These are phyloP conservation scores for Starmerella sirachaensis DNA, from an alignment of 805 yeast species.

Conservation along the genomic window DNA sequence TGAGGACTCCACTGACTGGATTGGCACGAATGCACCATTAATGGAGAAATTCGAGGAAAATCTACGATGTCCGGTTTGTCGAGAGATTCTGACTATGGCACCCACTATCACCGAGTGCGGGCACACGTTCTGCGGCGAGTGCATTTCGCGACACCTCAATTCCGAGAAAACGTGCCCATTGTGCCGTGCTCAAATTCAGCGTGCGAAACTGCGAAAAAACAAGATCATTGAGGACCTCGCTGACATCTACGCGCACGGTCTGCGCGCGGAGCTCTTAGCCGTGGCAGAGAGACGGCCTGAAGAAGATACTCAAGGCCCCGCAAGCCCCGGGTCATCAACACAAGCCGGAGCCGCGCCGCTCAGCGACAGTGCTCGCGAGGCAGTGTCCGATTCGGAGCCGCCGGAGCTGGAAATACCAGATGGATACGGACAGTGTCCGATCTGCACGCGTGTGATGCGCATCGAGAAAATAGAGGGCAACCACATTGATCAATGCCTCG, in stretches of 20 bases:
- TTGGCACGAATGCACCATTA: slow-evolving; percentile 40
- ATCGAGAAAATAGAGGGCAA: slow-evolving; percentile 42
- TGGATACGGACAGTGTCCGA: slow-evolving; percentile 49
- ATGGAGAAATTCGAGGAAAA: slow-evolving; percentile 46
- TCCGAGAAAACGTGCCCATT: slow-evolving; percentile 58
- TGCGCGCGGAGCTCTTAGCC: slow-evolving; percentile 4
- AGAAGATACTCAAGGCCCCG: not conserved
- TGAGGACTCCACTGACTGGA: slow-evolving; percentile 41
- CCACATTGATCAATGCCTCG: slow-evolving; percentile 56
- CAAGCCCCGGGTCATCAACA: not conserved
- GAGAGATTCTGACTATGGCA: slow-evolving; percentile 55
- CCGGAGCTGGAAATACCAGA: slow-evolving; percentile 15
- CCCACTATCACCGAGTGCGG: slow-evolving; percentile 80
- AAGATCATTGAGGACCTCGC: slow-evolving; percentile 61
- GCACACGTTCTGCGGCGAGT: slow-evolving; percentile 79
- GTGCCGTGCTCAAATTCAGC: slow-evolving; percentile 59
- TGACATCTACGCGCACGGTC: slow-evolving; percentile 33
- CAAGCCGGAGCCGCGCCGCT: slow-evolving; percentile 4
- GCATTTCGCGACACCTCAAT: slow-evolving; percentile 64
- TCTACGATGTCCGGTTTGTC: slow-evolving; percentile 76
- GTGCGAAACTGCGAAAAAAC: slow-evolving; percentile 56
- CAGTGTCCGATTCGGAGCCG: too few relatives aligned
- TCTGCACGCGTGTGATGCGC: slow-evolving; percentile 47
- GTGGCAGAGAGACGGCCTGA: not conserved
- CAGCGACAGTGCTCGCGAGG: slow-evolving; percentile 13